Evolutionary conservation across 441 rosid species (phyloP).

Genomic region (Sinapis alba): DNA sequence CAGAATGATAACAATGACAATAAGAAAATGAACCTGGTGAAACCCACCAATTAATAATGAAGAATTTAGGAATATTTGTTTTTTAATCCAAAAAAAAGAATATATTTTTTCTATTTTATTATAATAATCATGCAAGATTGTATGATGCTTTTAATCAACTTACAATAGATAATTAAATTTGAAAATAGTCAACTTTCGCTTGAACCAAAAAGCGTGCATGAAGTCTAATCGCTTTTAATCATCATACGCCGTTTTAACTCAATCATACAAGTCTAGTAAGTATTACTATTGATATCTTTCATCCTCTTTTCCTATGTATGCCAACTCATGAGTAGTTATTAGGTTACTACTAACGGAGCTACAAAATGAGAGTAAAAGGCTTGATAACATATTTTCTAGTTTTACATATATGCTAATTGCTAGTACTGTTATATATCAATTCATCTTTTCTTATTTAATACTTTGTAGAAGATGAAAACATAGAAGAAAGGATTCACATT

Average conservation of each 20-base stretch:
- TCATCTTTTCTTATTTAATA: background rate
- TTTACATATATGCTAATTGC: background rate
- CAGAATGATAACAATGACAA: no score
- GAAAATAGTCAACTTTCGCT: background rate
- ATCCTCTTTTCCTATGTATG: background rate
- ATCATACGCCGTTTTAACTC: background rate
- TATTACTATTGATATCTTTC: background rate
- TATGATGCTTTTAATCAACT: background rate
- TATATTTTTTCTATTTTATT: background rate
- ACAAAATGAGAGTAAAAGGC: background rate
- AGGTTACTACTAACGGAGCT: background rate
- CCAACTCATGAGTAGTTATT: no score
- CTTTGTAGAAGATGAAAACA: conserved; percentile 13
- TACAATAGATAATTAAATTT: background rate
- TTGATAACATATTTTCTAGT: background rate
- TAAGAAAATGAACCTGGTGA: no score
- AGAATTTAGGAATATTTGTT: no score
- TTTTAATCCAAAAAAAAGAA: no score
- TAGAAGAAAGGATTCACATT: conserved; percentile 2
- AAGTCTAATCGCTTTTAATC: background rate
- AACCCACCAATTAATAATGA: no score
- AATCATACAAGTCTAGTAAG: conserved; percentile 10
- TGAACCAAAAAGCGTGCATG: background rate
- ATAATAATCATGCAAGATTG: background rate
- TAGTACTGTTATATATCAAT: background rate